These are phyloP conservation scores for Guillardia theta DNA, from an alignment of 78 protist species.

Conservation along the genomic window DNA sequence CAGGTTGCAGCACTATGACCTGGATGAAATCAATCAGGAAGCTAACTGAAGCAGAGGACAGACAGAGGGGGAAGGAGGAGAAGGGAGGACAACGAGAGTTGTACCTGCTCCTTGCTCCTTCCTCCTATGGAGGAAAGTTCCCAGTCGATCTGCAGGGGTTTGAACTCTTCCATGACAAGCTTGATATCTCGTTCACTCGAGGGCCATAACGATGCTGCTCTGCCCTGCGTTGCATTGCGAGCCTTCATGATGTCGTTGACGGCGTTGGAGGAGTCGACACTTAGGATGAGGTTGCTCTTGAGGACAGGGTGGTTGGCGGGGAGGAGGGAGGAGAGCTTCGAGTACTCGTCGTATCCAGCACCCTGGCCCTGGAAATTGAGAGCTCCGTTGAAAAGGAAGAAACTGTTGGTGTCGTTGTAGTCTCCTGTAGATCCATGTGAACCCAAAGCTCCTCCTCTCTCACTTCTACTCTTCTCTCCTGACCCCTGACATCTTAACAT, in stretches of 20 bases:
- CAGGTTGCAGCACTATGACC: not conserved
- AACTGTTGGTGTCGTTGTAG: not conserved
- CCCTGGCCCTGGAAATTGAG: slow-evolving; percentile 4
- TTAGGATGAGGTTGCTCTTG: not conserved
- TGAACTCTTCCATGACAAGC: not conserved
- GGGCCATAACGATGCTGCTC: not conserved
- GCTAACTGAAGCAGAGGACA: not conserved
- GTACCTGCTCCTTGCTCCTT: not conserved
- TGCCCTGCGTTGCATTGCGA: not conserved
- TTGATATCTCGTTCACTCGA: not conserved
- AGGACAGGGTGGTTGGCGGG: slow-evolving; percentile 37
- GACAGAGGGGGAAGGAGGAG: not conserved
- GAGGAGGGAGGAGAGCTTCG: not conserved
- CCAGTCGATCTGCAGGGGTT: slow-evolving; percentile 20
- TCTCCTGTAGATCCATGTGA: too few species aligned
- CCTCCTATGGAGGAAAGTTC: slow-evolving; percentile 1
- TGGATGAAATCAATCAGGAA: not conserved
- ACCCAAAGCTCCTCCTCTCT: too few species aligned
- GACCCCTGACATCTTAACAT: too few species aligned
- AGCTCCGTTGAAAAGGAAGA: not conserved
- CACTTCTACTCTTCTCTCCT: too few species aligned
- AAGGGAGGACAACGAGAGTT: not conserved
- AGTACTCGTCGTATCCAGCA: not conserved
- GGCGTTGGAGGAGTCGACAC: not conserved
- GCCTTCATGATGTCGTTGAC: not conserved